Base-by-base conservation (phyloP, 2,329 filamentous ascomycete genomes). In the Thyridium curvatum region DNA sequence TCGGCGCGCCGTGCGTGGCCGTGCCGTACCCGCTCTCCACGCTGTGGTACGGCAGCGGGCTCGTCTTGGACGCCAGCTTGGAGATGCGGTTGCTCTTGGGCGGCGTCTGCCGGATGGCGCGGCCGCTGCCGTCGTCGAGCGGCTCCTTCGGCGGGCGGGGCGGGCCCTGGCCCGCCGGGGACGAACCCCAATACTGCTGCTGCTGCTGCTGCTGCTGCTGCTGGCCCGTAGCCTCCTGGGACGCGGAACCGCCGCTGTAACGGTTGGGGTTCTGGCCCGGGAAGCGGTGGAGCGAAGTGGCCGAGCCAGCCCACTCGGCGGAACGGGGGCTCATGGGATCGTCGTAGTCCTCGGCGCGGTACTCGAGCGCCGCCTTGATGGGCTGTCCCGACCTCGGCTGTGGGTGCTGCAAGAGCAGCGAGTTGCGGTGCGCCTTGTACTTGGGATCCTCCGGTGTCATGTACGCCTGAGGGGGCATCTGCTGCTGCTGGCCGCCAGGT, bases 361-460 rank as follows among this genome's bases (percentile, higher is more conserved):
- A 77, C 62, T 91, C 86, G 15, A 90, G 69, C 2, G 82, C 77
- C 18, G 77, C 84, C 50, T 85, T 80, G 60, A 87, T 86, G 18
- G 82, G 79, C 55, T 85, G 80, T 1, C 85, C 85, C 14, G 77
- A 79, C 18, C 84, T 71, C 8, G 86, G 86, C 56, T 90, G 85
- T 6, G 86, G 86, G 59, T 91, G 86, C 54, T 88, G 79, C 30
- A 91, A 66, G 52, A 88, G 87, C 40, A 90, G 59, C 18, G 84
- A 89, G 62, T 90, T 86, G 49, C 86, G 81, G 57, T 90, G 84
- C 40, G 84, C 84, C 59, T 84, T 82, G 60, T 90, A 90, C 59
- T 90, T 90, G 34, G 85, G 84, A 49, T 89, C 83, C 52, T 77
- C 82, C 21, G 68, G 66, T 4, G 71, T 72, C 52, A 74, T 70